Conservation (phyloP, 1,139 yeast species). For the Lodderomyces beijingensis region DNA sequence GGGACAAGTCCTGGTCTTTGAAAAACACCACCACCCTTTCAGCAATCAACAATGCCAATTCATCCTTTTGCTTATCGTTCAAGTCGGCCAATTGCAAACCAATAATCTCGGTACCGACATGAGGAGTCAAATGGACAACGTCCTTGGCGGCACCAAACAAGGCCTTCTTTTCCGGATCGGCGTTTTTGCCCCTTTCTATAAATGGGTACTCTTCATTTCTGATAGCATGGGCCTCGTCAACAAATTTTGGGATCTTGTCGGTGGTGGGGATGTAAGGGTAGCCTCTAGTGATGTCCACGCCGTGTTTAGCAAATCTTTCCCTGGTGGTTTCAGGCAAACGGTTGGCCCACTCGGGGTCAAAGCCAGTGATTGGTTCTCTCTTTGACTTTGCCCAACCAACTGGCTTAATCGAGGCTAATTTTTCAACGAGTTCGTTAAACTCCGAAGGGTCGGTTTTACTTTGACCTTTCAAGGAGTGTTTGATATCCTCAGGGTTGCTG, state of each 20-base stretch:
- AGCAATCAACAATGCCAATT: constrained; percentile 39
- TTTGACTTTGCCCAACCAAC: constrained; percentile 14
- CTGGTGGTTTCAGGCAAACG: constrained; percentile 27
- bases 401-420: constrained; percentile 18
- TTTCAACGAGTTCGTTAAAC: constrained; percentile 14
- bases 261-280: constrained; percentile 26
- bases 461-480: no score
- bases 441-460: constrained; percentile 10
- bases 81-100: constrained; percentile 50
- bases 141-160: constrained; percentile 49
- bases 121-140: constrained; percentile 43
- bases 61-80: constrained; percentile 49
- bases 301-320: constrained; percentile 25
- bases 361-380: constrained; percentile 12
- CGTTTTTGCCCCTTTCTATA: constrained; percentile 44
- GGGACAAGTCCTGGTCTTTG: constrained; percentile 40
- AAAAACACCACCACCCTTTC: constrained; percentile 43
- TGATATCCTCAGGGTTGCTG: not conserved
- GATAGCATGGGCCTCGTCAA: constrained; percentile 48
- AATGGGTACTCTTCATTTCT: constrained; percentile 39
- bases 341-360: constrained; percentile 16
- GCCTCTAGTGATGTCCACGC: constrained; percentile 29
- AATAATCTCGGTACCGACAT: constrained; percentile 54
- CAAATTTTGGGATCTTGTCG: constrained; percentile 40
- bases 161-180: constrained; percentile 52